Conservation (phyloP, 352 stramenopile genomes). For the Phytophthora europaea region DNA sequence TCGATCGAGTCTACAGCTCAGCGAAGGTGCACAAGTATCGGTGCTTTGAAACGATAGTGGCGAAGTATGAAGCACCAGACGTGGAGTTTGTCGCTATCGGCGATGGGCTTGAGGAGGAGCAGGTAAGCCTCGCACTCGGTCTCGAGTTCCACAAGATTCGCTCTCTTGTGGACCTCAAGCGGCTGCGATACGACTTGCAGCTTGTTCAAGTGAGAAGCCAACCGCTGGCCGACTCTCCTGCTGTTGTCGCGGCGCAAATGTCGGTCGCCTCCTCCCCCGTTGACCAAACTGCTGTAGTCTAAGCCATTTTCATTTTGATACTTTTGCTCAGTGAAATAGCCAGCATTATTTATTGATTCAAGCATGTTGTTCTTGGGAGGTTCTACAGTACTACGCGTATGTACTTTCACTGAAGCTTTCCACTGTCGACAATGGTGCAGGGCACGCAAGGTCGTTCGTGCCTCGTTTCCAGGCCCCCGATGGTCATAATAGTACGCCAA, state of each 20-base stretch:
- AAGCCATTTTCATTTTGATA: slow-evolving; percentile 7
- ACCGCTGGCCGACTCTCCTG: slow-evolving; percentile 13
- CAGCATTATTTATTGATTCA: slow-evolving; percentile 45
- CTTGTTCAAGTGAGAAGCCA: slow-evolving; percentile 44
- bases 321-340: slow-evolving; percentile 18
- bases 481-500: slow-evolving; percentile 62
- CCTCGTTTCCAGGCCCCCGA: slow-evolving; percentile 61
- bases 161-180: slow-evolving; percentile 69
- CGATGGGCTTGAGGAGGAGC: slow-evolving; percentile 83
- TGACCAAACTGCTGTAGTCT: slow-evolving; percentile 40
- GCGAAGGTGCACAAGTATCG: slow-evolving; percentile 81
- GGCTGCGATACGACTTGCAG: slow-evolving; percentile 69
- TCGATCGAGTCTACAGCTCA: slow-evolving; percentile 82
- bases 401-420: slow-evolving; percentile 49
- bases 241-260: slow-evolving; percentile 18
- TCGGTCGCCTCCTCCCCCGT: slow-evolving; percentile 34
- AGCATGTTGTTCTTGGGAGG: neutral
- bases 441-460: slow-evolving; percentile 65
- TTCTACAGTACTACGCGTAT: neutral
- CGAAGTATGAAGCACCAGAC: slow-evolving; percentile 52
- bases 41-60: slow-evolving; percentile 83
- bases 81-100: slow-evolving; percentile 84
- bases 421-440: slow-evolving; percentile 79
- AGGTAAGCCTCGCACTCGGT: slow-evolving; percentile 71
- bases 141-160: slow-evolving; percentile 83